A percentile compares a stretch with the other conserved stretches of the same genome.
Conservation (phyloP, 2,329 filamentous ascomycete species). For the Aquanectria penicillioides region DNA sequence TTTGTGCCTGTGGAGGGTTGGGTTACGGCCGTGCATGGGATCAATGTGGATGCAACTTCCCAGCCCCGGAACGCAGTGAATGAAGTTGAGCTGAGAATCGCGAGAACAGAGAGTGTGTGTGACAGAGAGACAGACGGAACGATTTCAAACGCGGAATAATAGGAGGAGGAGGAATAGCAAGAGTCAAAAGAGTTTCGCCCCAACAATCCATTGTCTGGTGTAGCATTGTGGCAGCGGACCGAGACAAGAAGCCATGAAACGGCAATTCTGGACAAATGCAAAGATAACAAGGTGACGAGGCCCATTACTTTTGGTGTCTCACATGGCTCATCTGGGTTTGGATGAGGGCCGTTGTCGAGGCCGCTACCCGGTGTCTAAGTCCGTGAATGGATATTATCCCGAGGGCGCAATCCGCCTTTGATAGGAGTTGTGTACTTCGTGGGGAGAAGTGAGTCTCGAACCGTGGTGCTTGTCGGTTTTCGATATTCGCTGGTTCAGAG, state of each 20-base stretch:
- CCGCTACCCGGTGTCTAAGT: background rate
- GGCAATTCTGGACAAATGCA: no score
- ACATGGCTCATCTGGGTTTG: constrained; percentile 1
- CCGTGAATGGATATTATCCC: constrained; percentile 9
- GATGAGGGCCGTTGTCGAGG: background rate
- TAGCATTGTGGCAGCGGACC: background rate
- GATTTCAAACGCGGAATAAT: no score
- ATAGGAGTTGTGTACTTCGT: background rate
- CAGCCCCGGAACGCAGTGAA: no score
- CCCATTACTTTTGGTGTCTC: constrained; percentile 5
- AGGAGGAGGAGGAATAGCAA: no score
- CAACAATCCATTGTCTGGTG: no score
- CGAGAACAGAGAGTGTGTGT: background rate
- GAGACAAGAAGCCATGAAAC: constrained; percentile 1
- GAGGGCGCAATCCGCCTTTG: constrained; percentile 1
- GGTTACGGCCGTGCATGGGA: constrained; percentile 16
- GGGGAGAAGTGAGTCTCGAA: background rate
- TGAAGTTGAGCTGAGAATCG: constrained; percentile 7
- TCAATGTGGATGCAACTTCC: constrained; percentile 11
- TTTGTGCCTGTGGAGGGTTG: constrained; percentile 11
- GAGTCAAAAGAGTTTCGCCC: no score
- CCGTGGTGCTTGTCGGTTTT: background rate
- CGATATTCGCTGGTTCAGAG: background rate
- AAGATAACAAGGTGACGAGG: background rate
- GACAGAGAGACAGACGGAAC: no score